Base-by-base conservation (phyloP, 2,329 filamentous ascomycete species). In the Colletotrichum graminicola region DNA sequence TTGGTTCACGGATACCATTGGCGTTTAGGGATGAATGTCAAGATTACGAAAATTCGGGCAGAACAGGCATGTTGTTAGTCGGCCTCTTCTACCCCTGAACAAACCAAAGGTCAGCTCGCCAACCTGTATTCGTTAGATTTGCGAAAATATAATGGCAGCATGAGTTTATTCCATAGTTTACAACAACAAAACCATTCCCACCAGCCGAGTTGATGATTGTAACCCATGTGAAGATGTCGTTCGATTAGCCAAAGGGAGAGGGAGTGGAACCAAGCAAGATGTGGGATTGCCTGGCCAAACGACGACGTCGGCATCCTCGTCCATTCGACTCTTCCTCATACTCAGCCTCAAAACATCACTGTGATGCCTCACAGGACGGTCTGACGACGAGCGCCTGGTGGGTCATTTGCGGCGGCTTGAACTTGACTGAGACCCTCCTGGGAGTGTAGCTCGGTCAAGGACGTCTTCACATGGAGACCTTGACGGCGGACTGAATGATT, bases 21-120 rank as follows among this genome's bases (percentile, higher is more conserved):
- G 78, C 78, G 78, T 79, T 79, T 76, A 66, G 78, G 78, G 77
- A 76, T 77, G 74, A 71, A 67, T 56, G 67, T 73, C 67, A 69
- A 74, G 55, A 72, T 66, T 66, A 64, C 59, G 55, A 71, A 56
- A 49, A 68, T 29, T 45, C 29, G 69, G 69, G 52, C 55, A 59
- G 59, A 68, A 55, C 36, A 68, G 54, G 69, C 54, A 26, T 54
- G 65, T 54, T 69, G 54, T 36, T 59, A 49, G 47, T 26, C 62
- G 36, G 61, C 61, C 61, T 55, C 49, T 21, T 34, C 61, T 63
- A 45, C 65, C 54, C 66, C 69, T 64, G 52, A 68, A 71, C 69
- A 71, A 57, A 67, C 21, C 64, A 71, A 21, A 71, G 57, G 59
- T 60, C 59, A 60, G 60, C 59, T 49, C 49, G 52, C 41, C 57